Evolutionary conservation across 495 filamentous ascomycete species (phyloP).

Genomic region (Lepidopterella palustris): DNA sequence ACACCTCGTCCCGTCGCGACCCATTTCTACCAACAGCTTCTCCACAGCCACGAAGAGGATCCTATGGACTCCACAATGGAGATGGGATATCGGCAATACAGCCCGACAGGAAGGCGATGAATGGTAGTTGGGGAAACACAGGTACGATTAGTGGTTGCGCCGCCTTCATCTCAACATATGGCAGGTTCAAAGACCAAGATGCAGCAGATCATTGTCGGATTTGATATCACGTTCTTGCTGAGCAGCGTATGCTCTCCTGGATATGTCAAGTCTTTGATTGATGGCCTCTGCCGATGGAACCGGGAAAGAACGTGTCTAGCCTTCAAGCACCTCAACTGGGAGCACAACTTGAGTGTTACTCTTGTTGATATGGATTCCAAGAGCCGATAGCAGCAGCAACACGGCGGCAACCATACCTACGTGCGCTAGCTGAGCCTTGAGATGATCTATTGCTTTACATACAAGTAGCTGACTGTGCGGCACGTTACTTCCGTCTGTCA

Average conservation of each 20-base stretch:
- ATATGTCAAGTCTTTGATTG: neutral
- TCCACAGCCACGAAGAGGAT: constrained; percentile 23
- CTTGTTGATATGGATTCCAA: neutral
- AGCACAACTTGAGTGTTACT: neutral
- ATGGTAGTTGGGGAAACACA: constrained; percentile 24
- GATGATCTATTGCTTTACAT: too few relatives aligned
- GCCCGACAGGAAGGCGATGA: constrained; percentile 11
- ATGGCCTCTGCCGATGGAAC: neutral
- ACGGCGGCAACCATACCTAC: neutral
- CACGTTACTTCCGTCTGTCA: neutral
- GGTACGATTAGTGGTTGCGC: constrained; percentile 13
- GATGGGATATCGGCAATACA: constrained; percentile 8
- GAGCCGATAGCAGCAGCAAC: neutral
- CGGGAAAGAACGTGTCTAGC: neutral
- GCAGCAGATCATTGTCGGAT: neutral
- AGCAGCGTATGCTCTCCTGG: neutral
- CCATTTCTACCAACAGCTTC: constrained; percentile 33
- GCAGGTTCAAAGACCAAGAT: neutral
- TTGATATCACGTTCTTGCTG: neutral
- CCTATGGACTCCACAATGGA: constrained; percentile 26
- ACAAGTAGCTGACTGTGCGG: too few relatives aligned
- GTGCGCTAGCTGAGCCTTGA: neutral
- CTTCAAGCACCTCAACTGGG: neutral
- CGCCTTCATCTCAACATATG: neutral
- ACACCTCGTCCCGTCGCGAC: constrained; percentile 30